phyloP scores from a whole-genome alignment of 768 basidiomycete genomes.

The Macrocybe gigantea region DNA sequence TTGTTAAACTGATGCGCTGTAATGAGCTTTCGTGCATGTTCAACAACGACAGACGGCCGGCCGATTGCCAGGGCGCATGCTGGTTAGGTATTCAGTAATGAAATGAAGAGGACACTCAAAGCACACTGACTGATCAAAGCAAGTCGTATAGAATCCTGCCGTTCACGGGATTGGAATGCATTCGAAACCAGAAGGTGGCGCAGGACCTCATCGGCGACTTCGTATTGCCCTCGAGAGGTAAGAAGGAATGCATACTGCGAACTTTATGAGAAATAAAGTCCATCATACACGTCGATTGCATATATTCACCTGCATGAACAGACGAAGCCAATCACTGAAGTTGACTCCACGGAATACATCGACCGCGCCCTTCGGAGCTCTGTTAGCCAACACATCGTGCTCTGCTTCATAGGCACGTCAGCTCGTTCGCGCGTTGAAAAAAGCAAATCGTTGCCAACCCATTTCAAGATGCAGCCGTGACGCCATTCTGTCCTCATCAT shows the following conservation, averaged over 20 bases:
- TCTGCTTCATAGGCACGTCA: slow-evolving; percentile 27
- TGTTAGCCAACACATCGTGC: slow-evolving; percentile 49
- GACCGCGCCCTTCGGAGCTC: slow-evolving; percentile 40
- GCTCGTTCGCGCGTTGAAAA: neutral
- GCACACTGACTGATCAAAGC: slow-evolving; percentile 63
- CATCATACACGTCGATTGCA: neutral
- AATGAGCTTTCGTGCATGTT: slow-evolving; percentile 73
- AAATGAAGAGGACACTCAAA: neutral
- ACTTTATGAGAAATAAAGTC: slow-evolving; percentile 1
- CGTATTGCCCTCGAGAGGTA: slow-evolving; percentile 56
- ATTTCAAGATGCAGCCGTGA: slow-evolving; percentile 72
- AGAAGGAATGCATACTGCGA: slow-evolving; percentile 70
- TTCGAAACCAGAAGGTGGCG: slow-evolving; percentile 72
- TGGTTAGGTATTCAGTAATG: slow-evolving; percentile 20
- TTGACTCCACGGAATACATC: slow-evolving; percentile 74
- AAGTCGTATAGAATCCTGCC: slow-evolving; percentile 69
- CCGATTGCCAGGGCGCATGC: slow-evolving; percentile 67
- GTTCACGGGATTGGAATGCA: slow-evolving; percentile 55
- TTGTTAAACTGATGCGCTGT: slow-evolving; percentile 80
- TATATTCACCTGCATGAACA: slow-evolving; percentile 75
- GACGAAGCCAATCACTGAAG: slow-evolving; percentile 79
- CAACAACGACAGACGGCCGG: slow-evolving; percentile 54
- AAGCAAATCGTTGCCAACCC: slow-evolving; percentile 32
- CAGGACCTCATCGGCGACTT: slow-evolving; percentile 68
- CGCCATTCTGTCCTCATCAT: slow-evolving; percentile 66